Evolutionary conservation across 1,139 yeast species (phyloP).

Genomic region (Saccharomycopsis crataegensis): DNA sequence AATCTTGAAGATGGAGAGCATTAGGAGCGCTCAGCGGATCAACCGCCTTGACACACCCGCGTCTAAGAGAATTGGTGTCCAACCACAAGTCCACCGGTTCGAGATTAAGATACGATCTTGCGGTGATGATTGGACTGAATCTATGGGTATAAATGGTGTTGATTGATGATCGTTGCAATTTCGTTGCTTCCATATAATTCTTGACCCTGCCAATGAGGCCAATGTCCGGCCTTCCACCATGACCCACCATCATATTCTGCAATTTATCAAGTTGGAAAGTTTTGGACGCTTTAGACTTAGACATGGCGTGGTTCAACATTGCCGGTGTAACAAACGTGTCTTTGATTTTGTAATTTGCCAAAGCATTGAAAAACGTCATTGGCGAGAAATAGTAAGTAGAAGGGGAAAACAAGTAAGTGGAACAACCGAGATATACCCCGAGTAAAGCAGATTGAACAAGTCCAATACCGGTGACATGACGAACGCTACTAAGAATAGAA

Average conservation of each 20-base stretch:
- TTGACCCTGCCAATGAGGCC: slow-evolving; percentile 55
- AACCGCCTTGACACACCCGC: slow-evolving; percentile 77
- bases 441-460: slow-evolving; percentile 74
- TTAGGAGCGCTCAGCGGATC: slow-evolving; percentile 62
- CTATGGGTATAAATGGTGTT: slow-evolving; percentile 73
- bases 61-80: slow-evolving; percentile 82
- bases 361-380: slow-evolving; percentile 57
- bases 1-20: slow-evolving; percentile 78
- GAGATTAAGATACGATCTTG: slow-evolving; percentile 81
- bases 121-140: slow-evolving; percentile 76
- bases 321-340: slow-evolving; percentile 84
- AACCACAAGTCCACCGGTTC: slow-evolving; percentile 76
- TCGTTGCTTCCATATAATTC: slow-evolving; percentile 55
- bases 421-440: slow-evolving; percentile 81
- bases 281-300: slow-evolving; percentile 19
- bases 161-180: slow-evolving; percentile 62
- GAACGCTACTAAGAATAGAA: slow-evolving; percentile 78
- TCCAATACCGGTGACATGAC: slow-evolving; percentile 81
- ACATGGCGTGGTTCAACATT: slow-evolving; percentile 69
- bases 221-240: slow-evolving; percentile 66
- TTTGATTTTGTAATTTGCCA: slow-evolving; percentile 74
- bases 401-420: slow-evolving; percentile 76
- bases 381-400: slow-evolving; percentile 76
- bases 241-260: slow-evolving; percentile 79
- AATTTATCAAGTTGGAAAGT: slow-evolving; percentile 48